Conservation (phyloP, 768 basidiomycete genomes). For the Serendipita sp. region DNA sequence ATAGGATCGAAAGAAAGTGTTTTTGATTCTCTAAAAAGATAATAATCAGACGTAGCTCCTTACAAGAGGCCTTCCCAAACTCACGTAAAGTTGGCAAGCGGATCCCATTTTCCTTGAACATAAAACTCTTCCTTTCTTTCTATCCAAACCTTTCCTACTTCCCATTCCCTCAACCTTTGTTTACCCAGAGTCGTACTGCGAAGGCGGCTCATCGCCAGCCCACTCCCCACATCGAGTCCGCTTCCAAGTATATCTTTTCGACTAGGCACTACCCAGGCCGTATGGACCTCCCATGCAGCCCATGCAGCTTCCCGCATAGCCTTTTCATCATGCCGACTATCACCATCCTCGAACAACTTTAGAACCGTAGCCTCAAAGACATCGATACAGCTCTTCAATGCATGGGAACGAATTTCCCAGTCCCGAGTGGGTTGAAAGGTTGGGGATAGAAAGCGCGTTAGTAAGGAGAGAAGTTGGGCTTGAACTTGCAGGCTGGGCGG, state of each 20-base stretch:
- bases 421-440: conserved; percentile 50
- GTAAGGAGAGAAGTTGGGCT: conserved; percentile 51
- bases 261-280: conserved; percentile 12
- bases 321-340: conserved; percentile 50
- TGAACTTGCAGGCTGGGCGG: conserved; percentile 32
- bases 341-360: conserved; percentile 79
- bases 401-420: conserved; percentile 44
- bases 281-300: conserved; percentile 74
- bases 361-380: conserved; percentile 75
- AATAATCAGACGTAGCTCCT: background rate
- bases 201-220: background rate
- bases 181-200: conserved; percentile 17
- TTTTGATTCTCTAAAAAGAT: conserved; percentile 28
- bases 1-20: conserved; percentile 78
- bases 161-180: conserved; percentile 45
- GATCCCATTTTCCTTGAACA: conserved; percentile 61
- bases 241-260: background rate
- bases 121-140: conserved; percentile 94
- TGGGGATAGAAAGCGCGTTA: conserved; percentile 59
- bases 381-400: conserved; percentile 65
- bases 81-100: conserved; percentile 67
- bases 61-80: conserved; percentile 14
- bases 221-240: conserved; percentile 6
- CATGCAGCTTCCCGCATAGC: conserved; percentile 70
- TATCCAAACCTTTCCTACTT: conserved; percentile 87